Evolutionary conservation across 805 yeast species (phyloP).

Genomic region (Myxozyma monticola): DNA sequence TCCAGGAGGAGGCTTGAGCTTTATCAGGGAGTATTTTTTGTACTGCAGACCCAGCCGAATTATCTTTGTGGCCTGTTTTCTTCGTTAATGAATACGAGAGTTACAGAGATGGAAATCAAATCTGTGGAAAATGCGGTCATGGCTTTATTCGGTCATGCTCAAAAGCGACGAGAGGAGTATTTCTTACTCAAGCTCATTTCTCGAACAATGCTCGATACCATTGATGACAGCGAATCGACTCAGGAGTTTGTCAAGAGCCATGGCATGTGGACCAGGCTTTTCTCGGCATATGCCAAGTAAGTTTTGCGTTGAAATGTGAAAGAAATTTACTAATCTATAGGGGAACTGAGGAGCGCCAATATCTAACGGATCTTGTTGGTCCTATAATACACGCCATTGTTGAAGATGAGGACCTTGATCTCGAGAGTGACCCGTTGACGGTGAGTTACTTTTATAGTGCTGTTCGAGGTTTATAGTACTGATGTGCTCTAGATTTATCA

Average conservation of each 20-base stretch:
- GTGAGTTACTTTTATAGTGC: conserved; percentile 33
- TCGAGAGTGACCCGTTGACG: conserved; percentile 77
- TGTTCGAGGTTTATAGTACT: conserved; percentile 18
- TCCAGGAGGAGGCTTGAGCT: conserved; percentile 55
- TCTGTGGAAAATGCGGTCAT: conserved; percentile 38
- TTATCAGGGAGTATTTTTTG: conserved; percentile 75
- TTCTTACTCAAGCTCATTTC: conserved; percentile 62
- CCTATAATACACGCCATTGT: conserved; percentile 43
- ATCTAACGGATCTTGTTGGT: conserved; percentile 41
- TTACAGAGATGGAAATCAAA: conserved; percentile 40
- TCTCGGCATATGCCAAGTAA: conserved; percentile 44
- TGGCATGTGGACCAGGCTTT: conserved; percentile 47
- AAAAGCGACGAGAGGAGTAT: conserved; percentile 66
- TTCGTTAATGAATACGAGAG: conserved; percentile 32
- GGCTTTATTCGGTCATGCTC: conserved; percentile 40
- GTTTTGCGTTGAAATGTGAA: neutral
- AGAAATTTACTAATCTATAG: conserved; percentile 1
- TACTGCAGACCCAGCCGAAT: conserved; percentile 78
- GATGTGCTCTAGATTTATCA: conserved; percentile 26
- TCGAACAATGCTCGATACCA: conserved; percentile 35
- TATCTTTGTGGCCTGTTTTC: conserved; percentile 63
- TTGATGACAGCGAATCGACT: conserved; percentile 21
- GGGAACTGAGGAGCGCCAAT: conserved; percentile 38
- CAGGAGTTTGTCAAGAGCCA: conserved; percentile 34
- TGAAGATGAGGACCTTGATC: conserved; percentile 48